Evolutionary conservation across 1,139 yeast genomes (phyloP), one percentile per base, ranked within the genome.

Genomic region (Ogataea hybrid): DNA sequence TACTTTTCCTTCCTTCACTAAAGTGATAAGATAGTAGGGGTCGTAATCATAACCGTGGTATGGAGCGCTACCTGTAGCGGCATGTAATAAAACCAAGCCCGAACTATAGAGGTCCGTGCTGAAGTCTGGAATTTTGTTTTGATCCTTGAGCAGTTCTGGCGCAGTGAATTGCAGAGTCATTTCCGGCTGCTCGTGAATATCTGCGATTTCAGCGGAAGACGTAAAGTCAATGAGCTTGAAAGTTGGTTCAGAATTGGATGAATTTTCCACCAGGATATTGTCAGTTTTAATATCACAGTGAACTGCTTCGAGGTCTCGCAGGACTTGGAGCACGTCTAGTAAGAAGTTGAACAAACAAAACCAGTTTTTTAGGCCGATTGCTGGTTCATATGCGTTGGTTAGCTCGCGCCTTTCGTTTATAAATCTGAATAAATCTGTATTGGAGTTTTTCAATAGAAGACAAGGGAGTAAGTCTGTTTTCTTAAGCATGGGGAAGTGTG

Each of bases 141-240:
- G 49, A 7, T 51, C 32, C 20, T 42, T 32, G 12, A 64, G 12
- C 11, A 67, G 37, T 37, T 67, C 70, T 2, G 71, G 71, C 1
- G 70, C 63, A 12, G 64, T 54, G 47, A 63, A 67, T 37, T 62
- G 66, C 22, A 64, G 44, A 2, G 71, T 65, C 37, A 64, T 49
- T 17, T 64, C 67, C n/a, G 64, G 65, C 33, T 47, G 44, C 37
- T 53, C 53, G 3, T 37, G 41, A 5, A 57, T 21, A n/a, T 53
- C 58, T 3, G 48, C 43, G 2, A 41, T 32, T 10, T 47, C 35
- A 6, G 46, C 32, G 3, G 67, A 57, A 6, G 70, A 65, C 0
- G 71, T 61, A 38, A 67, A 63, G 48, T 67, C 71, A 23, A 62
- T 61, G n/a, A 67, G 43, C 45, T 64, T 65, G 51, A 65, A 67